Percentiles rank a stretch among this genome's conserved stretches.
These are phyloP conservation scores for Picea sitchensis DNA, from an alignment of 75 land plant genomes.

Conservation along the genomic window DNA sequence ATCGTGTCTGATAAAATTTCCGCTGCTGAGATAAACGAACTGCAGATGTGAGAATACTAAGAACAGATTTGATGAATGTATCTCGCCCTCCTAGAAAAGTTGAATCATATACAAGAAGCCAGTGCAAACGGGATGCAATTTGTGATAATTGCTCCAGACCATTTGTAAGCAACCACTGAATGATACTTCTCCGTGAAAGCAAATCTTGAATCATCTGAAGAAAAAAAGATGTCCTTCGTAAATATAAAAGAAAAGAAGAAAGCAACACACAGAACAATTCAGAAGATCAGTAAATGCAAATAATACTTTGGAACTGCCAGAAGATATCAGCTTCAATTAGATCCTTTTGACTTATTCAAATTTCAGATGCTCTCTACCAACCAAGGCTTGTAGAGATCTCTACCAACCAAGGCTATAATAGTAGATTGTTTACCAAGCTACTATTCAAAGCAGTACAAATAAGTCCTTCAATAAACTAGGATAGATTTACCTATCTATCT, in stretches of 20 bases:
- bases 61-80: constrained; percentile 33
- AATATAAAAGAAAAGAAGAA: neutral
- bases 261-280: neutral
- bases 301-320: neutral
- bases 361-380: no score
- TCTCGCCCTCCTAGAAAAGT: constrained; percentile 19
- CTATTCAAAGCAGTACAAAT: neutral
- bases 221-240: constrained; percentile 5
- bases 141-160: constrained; percentile 71
- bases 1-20: constrained; percentile 67
- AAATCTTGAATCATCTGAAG: constrained; percentile 59
- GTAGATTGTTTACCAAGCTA: no score
- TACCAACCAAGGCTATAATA: neutral
- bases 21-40: constrained; percentile 59
- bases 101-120: constrained; percentile 23
- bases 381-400: neutral
- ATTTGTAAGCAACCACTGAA: constrained; percentile 47
- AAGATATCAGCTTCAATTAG: neutral
- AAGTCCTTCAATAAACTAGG: neutral
- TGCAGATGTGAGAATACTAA: constrained; percentile 46
- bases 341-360: neutral
- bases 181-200: constrained; percentile 41
- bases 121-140: constrained; percentile 42
- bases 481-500: neutral
- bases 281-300: neutral